Evolutionary conservation across 228 moss, liverwort and hornwort genomes (phyloP), one percentile per base, ranked within the genome.

Genomic region (Sphagnum fallax): DNA sequence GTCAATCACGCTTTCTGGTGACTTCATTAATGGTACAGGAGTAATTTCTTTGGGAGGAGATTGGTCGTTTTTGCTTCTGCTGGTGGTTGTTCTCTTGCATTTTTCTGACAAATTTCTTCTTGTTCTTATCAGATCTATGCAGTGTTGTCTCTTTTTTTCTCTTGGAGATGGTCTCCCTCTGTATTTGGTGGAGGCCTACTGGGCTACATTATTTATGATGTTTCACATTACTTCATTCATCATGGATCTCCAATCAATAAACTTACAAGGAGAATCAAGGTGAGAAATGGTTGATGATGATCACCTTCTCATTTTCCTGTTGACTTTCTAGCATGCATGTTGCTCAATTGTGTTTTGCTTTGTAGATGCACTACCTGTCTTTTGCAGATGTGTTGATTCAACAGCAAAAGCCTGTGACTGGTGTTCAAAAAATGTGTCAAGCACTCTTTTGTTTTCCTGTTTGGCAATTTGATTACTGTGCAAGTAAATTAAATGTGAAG

Each of bases 131-230:
- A 98, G 97, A 90, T 98, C 53, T 92, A 93, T 82, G 85, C 88
- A 63, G 52, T 88, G 51, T 7, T 94, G 7, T 53, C 64, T 51
- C 53, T 76, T 52, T 4, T 75, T 3, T 74, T 86, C 65, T 81
- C 98, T 66, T 74, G 78, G 71, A 64, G n/a, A 51, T 79, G 89
- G 77, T 69, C 82, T 52, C 89, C 94, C 52, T 89, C 98, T 50
- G 82, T 94, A 55, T 98, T 98, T 74, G 98, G 98, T 51, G 94
- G 94, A 80, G 98, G 94, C 75, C 77, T 98, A 61, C 76, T 90
- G 61, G 98, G 94, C 61, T 98, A 98, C 63, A 80, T 86, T 60
- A 71, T 89, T 70, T 98, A 98, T 82, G 98, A 98, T 70, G 84
- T 94, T 61, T 90, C 89, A 16, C 98, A 98, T 70, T 98, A 94